phyloP scores from a whole-genome alignment of 2,329 filamentous ascomycete genomes.

The Colletotrichum liaoningense region DNA sequence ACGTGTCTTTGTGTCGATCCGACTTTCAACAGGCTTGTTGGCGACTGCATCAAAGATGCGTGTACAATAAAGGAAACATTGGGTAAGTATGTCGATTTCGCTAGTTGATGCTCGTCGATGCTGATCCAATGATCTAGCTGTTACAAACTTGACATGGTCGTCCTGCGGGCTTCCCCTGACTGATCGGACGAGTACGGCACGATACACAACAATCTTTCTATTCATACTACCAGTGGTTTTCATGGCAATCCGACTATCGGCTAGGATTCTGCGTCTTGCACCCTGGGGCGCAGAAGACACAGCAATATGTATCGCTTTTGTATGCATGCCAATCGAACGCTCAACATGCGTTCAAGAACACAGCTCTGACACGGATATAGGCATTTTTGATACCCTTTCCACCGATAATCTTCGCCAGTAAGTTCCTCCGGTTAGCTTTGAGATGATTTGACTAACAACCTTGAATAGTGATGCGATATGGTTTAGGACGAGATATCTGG shows the following conservation, averaged over 20 bases:
- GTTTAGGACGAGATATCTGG: background rate
- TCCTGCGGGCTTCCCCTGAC: background rate
- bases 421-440: background rate
- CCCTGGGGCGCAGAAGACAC: background rate
- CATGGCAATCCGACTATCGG: background rate
- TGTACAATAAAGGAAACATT: background rate
- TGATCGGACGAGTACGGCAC: background rate
- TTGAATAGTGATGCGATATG: background rate
- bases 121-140: background rate
- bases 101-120: background rate
- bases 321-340: background rate
- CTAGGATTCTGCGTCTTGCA: background rate
- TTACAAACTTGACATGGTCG: background rate
- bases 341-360: background rate
- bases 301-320: background rate
- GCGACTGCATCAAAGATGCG: background rate
- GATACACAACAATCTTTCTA: background rate
- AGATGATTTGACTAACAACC: no score
- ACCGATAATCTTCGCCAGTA: background rate
- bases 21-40: slow-evolving; percentile 2
- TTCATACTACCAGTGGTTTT: background rate
- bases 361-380: background rate
- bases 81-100: background rate
- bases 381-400: background rate
- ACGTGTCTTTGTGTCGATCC: slow-evolving; percentile 12